Evolutionary conservation across 441 rosid genomes (phyloP).

Genomic region (Manihot esculenta): DNA sequence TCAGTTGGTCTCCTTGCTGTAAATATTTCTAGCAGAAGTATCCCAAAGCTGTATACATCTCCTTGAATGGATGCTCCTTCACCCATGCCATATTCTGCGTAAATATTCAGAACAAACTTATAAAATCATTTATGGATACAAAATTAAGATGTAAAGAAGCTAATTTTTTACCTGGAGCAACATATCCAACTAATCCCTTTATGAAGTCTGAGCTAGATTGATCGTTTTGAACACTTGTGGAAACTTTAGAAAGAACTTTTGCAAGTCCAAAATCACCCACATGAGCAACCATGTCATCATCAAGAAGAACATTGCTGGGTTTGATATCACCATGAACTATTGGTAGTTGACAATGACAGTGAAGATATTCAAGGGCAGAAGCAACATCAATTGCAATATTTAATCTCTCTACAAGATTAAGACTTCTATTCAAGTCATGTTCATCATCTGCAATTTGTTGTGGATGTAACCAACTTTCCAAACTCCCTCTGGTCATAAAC

Average conservation of each 20-base stretch:
- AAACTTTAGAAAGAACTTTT: background rate
- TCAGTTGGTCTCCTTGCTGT: constrained; percentile 40
- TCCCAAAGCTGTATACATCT: constrained; percentile 37
- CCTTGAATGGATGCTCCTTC: constrained; percentile 28
- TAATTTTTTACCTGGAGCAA: constrained; percentile 14
- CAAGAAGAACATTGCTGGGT: constrained; percentile 32
- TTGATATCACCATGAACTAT: constrained; percentile 22
- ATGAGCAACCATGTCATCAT: constrained; percentile 18
- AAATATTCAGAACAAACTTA: background rate
- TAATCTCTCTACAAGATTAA: constrained; percentile 28
- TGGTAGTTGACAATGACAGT: constrained; percentile 23
- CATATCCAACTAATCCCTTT: background rate
- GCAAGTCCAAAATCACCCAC: constrained; percentile 21
- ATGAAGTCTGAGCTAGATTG: background rate
- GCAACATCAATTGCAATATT: constrained; percentile 33
- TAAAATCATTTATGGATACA: background rate
- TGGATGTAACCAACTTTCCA: constrained; percentile 32
- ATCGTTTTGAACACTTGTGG: background rate
- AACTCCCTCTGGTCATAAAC: constrained; percentile 28
- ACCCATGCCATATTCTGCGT: constrained; percentile 31
- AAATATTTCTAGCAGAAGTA: constrained; percentile 36
- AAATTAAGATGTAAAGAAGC: background rate
- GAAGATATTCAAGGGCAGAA: constrained; percentile 34
- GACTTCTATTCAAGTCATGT: background rate
- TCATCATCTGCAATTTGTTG: background rate